A percentile compares a stretch with the other conserved stretches of the same genome.
Evolutionary conservation across 2,329 filamentous ascomycete species (phyloP).

Genomic region (Fonsecaea pugnacius): DNA sequence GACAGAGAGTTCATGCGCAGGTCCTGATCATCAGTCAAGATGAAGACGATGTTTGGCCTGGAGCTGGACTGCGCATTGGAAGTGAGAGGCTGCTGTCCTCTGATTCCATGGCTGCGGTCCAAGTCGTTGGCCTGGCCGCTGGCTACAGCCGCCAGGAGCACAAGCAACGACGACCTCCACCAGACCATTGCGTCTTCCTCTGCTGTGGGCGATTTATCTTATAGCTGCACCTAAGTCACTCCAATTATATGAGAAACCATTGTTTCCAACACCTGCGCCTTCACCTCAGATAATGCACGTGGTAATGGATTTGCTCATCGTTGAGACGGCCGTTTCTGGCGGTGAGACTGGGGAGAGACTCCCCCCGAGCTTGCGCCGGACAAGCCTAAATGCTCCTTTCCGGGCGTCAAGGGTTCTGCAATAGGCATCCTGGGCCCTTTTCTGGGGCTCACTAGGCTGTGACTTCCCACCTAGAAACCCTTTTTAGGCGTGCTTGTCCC

Average conservation of each 20-base stretch:
- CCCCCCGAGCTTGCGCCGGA: background rate
- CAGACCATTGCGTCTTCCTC: background rate
- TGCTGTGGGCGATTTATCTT: background rate
- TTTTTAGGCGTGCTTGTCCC: conserved; percentile 14
- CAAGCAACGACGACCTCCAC: conserved; percentile 6
- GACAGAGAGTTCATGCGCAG: conserved; percentile 63
- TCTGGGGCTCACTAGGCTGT: background rate
- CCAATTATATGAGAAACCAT: background rate
- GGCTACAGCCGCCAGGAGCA: background rate
- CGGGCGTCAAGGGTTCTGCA: background rate
- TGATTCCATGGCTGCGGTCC: background rate
- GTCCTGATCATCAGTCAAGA: conserved; percentile 72
- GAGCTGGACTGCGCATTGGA: background rate
- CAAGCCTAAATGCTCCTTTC: background rate
- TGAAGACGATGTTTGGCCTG: conserved; percentile 65
- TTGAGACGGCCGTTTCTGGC: background rate
- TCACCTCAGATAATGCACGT: background rate
- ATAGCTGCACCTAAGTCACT: background rate
- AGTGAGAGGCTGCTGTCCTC: conserved; percentile 12
- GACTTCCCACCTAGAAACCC: background rate
- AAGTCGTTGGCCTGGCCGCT: background rate
- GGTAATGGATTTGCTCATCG: background rate
- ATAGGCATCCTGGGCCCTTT: background rate
- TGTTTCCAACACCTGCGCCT: background rate
- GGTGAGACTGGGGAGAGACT: background rate